Base-by-base conservation (phyloP, 768 basidiomycete species). In the Hemileccinum impolitum region DNA sequence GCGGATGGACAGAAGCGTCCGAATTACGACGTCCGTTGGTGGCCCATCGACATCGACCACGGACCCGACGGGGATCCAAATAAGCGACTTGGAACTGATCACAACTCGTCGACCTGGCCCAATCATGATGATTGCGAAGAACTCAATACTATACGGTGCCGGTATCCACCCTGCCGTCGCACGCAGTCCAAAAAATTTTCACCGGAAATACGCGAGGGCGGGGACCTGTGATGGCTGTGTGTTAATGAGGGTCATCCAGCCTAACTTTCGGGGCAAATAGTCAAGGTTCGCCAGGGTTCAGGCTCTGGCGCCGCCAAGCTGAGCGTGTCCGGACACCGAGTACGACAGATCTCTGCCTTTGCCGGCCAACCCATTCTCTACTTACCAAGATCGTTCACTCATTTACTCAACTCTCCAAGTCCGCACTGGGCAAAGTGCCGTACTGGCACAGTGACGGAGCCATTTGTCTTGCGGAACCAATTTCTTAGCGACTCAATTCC, bases 181-280 rank as follows among this genome's bases (percentile, higher is more conserved):
- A 40, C 30, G 52, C 52, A 50, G 42, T 38, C 50, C 57, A 55
- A 59, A 67, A 68, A 66, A 58, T 14, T 68, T 68, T 67, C 61
- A 57, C 49, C 66, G 68, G 66, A 55, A 60, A 70, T 68, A 70
- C 60, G 66, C 66, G 66, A 70, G 49, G 59, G 66, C 66, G 66
- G 66, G 66, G 66, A 68, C 66, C 66, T 68, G 56, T 52, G 62
- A 68, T 57, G 66, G 66, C 66, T 68, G 66, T 68, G 66, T 68
- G 64, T 52, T 62, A 65, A 66, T 64, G 65, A 64, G 62, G 56
- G 58, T 61, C 63, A 42, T 54, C 48, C 53, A 53, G 26, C 57
- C 54, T 64, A 52, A 62, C 59, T 66, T 67, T 66, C 65, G 64
- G 65, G 47, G 60, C 43, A 66, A 67, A 60, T 64, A 65, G 44